phyloP scores from a whole-genome alignment of 305 asterid species.

The Fraxinus nigra region DNA sequence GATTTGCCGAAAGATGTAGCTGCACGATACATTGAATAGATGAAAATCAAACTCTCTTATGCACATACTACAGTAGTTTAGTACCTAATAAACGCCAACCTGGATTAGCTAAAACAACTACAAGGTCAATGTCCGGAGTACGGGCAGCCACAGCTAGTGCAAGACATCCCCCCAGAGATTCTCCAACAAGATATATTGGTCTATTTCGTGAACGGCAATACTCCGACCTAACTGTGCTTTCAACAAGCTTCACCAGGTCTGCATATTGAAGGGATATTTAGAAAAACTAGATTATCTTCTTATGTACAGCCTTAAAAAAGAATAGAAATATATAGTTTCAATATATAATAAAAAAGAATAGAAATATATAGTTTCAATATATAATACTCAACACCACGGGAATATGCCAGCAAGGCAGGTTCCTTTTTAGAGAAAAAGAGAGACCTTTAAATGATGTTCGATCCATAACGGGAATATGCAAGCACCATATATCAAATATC shows the following conservation, averaged over 20 bases:
- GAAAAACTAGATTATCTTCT: not conserved
- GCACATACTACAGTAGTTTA: not conserved
- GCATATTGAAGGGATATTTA: not conserved
- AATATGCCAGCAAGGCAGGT: not conserved
- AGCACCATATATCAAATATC: constrained; percentile 75
- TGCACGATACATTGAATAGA: constrained; percentile 26
- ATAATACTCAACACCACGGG: not conserved
- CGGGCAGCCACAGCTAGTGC: constrained; percentile 83
- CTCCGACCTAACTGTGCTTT: constrained; percentile 52
- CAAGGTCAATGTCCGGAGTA: constrained; percentile 62
- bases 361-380: not conserved
- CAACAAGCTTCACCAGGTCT: constrained; percentile 72
- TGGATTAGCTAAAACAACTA: constrained; percentile 74
- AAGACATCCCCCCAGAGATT: constrained; percentile 75
- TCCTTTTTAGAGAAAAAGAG: not conserved
- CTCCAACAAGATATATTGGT: constrained; percentile 77
- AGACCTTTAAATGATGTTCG: constrained; percentile 67
- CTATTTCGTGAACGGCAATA: constrained; percentile 41
- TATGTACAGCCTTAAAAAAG: not conserved
- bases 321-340: not conserved
- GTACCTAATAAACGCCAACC: constrained; percentile 35
- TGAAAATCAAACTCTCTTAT: constrained; percentile 7
- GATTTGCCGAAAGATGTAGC: constrained; percentile 61
- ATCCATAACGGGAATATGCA: constrained; percentile 75
- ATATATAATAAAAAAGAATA: not conserved